Conservation (phyloP, 345 rosid genomes). For the Lagerstroemia speciosa region DNA sequence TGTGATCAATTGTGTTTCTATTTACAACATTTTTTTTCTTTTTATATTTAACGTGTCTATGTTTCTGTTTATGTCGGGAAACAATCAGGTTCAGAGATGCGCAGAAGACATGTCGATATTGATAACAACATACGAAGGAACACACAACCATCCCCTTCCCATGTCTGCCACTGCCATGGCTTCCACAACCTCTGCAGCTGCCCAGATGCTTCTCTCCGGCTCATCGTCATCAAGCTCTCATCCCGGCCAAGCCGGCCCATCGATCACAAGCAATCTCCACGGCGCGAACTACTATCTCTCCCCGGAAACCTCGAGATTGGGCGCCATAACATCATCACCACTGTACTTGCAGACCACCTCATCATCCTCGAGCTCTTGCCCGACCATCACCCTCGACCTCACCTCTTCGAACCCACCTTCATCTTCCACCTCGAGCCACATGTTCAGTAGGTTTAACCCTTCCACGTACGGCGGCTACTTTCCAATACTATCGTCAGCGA, state of each 20-base stretch:
- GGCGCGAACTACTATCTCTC: constrained; percentile 40
- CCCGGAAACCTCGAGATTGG: constrained; percentile 25
- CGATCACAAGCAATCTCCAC: constrained; percentile 30
- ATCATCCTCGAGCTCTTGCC: constrained; percentile 46
- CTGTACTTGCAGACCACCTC: constrained; percentile 43
- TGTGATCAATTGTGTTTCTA: too few species aligned
- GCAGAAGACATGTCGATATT: constrained; percentile 75
- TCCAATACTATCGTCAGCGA: constrained; percentile 7
- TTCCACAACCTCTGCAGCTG: constrained; percentile 89
- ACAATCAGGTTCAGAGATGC: constrained; percentile 74
- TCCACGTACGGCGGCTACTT: constrained; percentile 1
- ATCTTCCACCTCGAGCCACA: constrained; percentile 14
- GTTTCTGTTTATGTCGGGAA: not conserved
- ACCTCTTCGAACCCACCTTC: constrained; percentile 23
- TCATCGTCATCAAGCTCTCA: constrained; percentile 43
- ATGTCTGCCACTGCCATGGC: constrained; percentile 93
- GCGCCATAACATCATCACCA: constrained; percentile 10
- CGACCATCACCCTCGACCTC: constrained; percentile 76
- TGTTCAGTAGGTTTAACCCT: constrained; percentile 10
- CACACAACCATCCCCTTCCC: constrained; percentile 87
- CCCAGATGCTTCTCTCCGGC: constrained; percentile 68
- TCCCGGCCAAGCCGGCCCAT: constrained; percentile 7
- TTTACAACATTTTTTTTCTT: too few species aligned
- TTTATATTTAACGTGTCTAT: not conserved
- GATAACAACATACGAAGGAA: constrained; percentile 88